These are phyloP conservation scores for Flaveria brownii DNA, from an alignment of 129 eudicot species.

Conservation along the genomic window DNA sequence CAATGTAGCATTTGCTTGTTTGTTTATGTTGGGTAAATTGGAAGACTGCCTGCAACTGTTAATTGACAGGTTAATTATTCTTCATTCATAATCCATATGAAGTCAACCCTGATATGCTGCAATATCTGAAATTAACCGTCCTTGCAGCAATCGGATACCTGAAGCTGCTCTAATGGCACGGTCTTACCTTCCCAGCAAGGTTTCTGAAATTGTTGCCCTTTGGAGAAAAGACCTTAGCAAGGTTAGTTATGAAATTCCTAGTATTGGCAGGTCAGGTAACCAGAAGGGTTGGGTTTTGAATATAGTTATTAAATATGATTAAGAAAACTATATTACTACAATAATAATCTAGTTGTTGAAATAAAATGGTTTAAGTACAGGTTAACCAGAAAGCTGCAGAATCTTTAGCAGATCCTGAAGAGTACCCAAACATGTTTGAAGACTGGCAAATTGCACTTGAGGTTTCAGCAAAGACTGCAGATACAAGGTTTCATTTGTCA, in stretches of 20 bases:
- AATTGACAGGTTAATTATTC: constrained; percentile 69
- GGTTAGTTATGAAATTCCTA: constrained; percentile 41
- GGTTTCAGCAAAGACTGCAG: constrained; percentile 75
- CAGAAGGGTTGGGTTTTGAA: background rate
- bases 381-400: constrained; percentile 97
- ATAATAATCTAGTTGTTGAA: background rate
- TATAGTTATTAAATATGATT: background rate
- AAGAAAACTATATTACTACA: background rate
- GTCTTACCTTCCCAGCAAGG: constrained; percentile 95
- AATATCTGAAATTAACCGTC: constrained; percentile 26
- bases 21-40: constrained; percentile 89
- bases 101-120: background rate
- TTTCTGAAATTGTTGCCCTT: constrained; percentile 85
- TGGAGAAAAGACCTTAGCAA: constrained; percentile 96
- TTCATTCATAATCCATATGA: constrained; percentile 5
- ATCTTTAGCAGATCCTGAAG: constrained; percentile 95
- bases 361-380: constrained; percentile 43
- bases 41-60: constrained; percentile 94
- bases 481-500: constrained; percentile 49
- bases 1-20: constrained; percentile 94
- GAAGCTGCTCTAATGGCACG: constrained; percentile 99
- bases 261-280: background rate
- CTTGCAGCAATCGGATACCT: constrained; percentile 89
- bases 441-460: constrained; percentile 95
- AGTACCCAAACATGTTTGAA: constrained; percentile 93